Percentiles rank a stretch among this genome's conserved stretches.
Evolutionary conservation across 1,284 basidiomycete genomes (phyloP).

Genomic region (Phlebopus sp.): DNA sequence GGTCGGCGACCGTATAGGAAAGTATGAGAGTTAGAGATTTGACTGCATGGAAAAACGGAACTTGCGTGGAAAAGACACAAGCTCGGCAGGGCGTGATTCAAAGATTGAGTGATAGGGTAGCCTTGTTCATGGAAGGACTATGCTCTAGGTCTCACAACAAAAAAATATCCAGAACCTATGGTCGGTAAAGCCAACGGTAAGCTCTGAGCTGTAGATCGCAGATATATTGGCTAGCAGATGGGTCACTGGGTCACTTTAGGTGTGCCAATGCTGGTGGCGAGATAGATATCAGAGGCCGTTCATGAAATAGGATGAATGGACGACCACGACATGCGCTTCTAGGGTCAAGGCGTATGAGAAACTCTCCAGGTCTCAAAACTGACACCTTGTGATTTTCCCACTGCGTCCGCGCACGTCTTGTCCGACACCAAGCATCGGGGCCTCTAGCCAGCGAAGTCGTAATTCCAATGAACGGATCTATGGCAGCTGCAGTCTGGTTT

Average conservation of each 20-base stretch:
- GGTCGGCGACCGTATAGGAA: conserved; percentile 61
- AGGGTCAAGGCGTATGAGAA: conserved; percentile 50
- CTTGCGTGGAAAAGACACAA: conserved; percentile 4
- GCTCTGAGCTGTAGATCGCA: conserved; percentile 75
- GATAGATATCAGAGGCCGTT: background rate
- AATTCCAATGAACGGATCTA: conserved; percentile 71
- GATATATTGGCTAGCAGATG: conserved; percentile 75
- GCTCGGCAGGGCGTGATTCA: conserved; percentile 78
- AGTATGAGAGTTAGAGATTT: background rate
- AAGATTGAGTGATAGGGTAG: conserved; percentile 80
- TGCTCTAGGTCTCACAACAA: background rate
- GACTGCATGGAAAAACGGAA: too few relatives aligned
- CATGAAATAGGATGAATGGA: background rate
- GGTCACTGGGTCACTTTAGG: conserved; percentile 70
- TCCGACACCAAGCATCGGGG: conserved; percentile 64
- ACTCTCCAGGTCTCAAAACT: conserved; percentile 46
- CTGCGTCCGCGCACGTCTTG: conserved; percentile 37
- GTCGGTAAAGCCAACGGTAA: conserved; percentile 75
- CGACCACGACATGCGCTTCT: conserved; percentile 29
- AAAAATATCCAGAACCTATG: conserved; percentile 51
- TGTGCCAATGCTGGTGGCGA: conserved; percentile 65
- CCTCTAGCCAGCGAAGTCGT: conserved; percentile 73
- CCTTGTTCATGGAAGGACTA: conserved; percentile 81
- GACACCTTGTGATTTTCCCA: conserved; percentile 39
- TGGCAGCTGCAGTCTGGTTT: conserved; percentile 27